Evolutionary conservation across 805 yeast genomes (phyloP), one percentile per base, ranked within the genome.

Genomic region (Wickerhamiella dianesei): DNA sequence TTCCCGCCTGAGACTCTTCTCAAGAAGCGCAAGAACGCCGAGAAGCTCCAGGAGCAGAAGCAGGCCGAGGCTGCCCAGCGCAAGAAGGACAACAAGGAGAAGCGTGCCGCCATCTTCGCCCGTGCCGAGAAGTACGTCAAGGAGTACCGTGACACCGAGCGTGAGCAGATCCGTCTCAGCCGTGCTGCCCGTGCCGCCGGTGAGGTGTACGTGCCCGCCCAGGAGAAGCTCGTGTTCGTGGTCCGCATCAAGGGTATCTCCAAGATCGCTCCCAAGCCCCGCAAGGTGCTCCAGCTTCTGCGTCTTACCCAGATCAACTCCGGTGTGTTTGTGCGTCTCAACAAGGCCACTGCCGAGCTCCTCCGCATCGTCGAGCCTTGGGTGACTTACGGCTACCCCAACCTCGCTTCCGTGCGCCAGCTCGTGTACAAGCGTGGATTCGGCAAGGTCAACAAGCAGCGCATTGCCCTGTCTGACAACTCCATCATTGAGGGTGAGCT

Each of bases 211-310:
- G 94, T 86, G 64, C 86, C 80, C 66, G 96, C 94, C 71, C 89
- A 88, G 79, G 79, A 80, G 66, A 87, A 85, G 74, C 82, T 88
- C 66, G 94, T 85, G 59, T 86, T 88, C 71, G 94, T 88, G 67
- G 79, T 88, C 72, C 86, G 97, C 82, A 88, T 88, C 81, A 88
- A 88, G 89, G 96, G 96, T 88, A 85, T 88, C 72, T 83, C 77
- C 88, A 88, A 87, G 82, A 86, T 88, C 64, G 84, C 96, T 68
- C 96, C 96, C 67, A 88, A 88, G 82, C 95, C 96, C 80, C 87
- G 96, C 84, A 88, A 88, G 84, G 95, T 88, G 65, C 72, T 86
- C 71, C 95, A 59, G 53, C 79, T 87, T 69, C 77, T 85, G 72
- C 82, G 95, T 79, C 80, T 86, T 72, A 77, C 80, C 69, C 94